Evolutionary conservation across 176 grass and related monocot species (phyloP).

Genomic region (Oryza longistaminata): DNA sequence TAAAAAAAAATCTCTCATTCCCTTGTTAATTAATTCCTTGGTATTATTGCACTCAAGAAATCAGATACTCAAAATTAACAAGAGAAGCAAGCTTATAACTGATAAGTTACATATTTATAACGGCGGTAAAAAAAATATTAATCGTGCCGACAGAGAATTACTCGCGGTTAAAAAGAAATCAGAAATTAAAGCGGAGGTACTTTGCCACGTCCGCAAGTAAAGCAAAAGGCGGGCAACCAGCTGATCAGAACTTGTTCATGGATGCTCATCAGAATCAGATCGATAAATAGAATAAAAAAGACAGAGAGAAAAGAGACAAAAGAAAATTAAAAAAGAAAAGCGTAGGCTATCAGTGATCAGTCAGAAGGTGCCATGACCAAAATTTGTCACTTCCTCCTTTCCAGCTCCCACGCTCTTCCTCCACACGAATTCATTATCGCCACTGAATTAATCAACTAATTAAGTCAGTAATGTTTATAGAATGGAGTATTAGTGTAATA

Average conservation of each 20-base stretch:
- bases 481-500: no score
- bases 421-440: neutral
- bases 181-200: neutral
- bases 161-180: neutral
- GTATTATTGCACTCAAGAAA: neutral
- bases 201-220: conserved; percentile 50
- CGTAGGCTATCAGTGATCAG: neutral
- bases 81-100: no score
- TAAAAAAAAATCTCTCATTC: no score
- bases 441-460: neutral
- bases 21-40: no score
- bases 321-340: neutral
- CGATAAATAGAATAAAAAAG: neutral
- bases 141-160: conserved; percentile 7
- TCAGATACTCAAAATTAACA: neutral
- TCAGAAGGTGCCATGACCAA: neutral
- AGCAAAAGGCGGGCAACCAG: neutral
- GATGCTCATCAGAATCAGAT: neutral
- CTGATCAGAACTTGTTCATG: neutral
- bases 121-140: neutral
- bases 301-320: neutral
- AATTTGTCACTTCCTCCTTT: conserved; percentile 15
- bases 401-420: neutral
- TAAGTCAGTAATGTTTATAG: no score
- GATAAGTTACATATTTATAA: no score